Base-by-base conservation (phyloP, 176 grass and related monocot genomes). In the Phyllostachys edulis region DNA sequence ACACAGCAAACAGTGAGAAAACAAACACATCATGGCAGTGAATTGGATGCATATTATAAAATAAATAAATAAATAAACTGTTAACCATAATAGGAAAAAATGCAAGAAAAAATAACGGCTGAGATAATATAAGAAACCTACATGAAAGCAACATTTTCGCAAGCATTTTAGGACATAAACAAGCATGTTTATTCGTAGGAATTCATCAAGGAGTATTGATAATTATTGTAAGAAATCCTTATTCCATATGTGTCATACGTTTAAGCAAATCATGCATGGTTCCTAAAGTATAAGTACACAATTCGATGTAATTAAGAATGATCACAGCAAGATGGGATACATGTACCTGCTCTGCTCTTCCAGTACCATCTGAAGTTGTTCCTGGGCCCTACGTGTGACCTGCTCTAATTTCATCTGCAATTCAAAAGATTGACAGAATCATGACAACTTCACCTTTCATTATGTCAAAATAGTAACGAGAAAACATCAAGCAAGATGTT, bases 261-360 rank as follows among this genome's bases (percentile, higher is more conserved):
- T 63, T 71, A 83, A 60, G 18, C 18, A 81, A 15, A 57, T 59
- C 24, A 51, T 85, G 64, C 16, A 52, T 39, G 21, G 7, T 49
- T 37, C 21, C 29, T 51, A 6, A 45, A 88, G 37, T 51, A 40
- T 26, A 64, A 65, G 11, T 59, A 59, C 26, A 65, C 34, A 18
- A 83, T 21, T 75, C 13, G 62, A 82, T 44, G 18, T 12, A 60
- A 24, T 73, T 74, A 74, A 50, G 42, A 74, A 20, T 29, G 21
- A 52, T 29, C 81, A 51, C 56, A 38, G 50, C 39, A 82, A 75
- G 32, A 74, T 67, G 67, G 46, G 6, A 41, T 23, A 68, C n/a
- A 36, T 32, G 52, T 89, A 98, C 96, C 96, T 98, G 96, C 87
- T 98, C 68, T 93, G 89, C 84, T 95, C 93, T 90, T 98, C 93